Conservation (phyloP, 495 filamentous ascomycete species). For the Neurospora sp. region DNA sequence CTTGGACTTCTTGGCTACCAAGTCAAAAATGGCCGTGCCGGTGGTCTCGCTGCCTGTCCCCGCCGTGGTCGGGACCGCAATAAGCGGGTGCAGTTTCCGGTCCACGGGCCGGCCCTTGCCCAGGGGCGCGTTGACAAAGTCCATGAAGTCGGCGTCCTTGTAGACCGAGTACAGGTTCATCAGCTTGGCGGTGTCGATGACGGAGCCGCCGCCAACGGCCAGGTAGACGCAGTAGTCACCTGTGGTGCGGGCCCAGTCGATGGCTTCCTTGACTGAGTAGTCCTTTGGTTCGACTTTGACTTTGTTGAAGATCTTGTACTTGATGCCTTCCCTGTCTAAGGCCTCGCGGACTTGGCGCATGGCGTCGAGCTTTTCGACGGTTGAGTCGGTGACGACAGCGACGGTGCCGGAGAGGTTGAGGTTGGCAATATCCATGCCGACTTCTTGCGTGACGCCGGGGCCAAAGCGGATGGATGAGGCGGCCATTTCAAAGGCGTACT, state of each 20-base stretch:
- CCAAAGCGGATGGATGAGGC: conserved; percentile 91
- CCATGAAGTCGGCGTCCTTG: conserved; percentile 82
- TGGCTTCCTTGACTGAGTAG: conserved; percentile 76
- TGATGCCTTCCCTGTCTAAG: conserved; percentile 63
- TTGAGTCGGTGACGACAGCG: conserved; percentile 81
- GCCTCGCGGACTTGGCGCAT: conserved; percentile 78
- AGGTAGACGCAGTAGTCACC: conserved; percentile 59
- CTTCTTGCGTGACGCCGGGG: conserved; percentile 85
- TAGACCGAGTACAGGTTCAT: conserved; percentile 93
- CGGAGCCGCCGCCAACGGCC: conserved; percentile 78
- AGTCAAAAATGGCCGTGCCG: conserved; percentile 94
- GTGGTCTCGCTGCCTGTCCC: conserved; percentile 95
- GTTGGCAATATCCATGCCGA: conserved; percentile 98
- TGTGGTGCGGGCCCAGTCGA: conserved; percentile 57
- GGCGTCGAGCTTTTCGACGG: conserved; percentile 66
- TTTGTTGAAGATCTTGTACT: conserved; percentile 70
- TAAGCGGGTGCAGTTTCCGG: conserved; percentile 66
- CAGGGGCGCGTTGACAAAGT: conserved; percentile 94
- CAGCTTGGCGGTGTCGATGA: conserved; percentile 96
- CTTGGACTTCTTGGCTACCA: conserved; percentile 78
- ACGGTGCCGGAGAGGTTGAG: conserved; percentile 69
- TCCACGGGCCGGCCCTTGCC: conserved; percentile 80
- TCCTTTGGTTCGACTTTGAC: conserved; percentile 87
- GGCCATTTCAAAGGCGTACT: conserved; percentile 98
- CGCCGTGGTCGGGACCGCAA: conserved; percentile 91